Evolutionary conservation across 169 alveolate genomes (phyloP).

Genomic region (Plasmodium fragile): DNA sequence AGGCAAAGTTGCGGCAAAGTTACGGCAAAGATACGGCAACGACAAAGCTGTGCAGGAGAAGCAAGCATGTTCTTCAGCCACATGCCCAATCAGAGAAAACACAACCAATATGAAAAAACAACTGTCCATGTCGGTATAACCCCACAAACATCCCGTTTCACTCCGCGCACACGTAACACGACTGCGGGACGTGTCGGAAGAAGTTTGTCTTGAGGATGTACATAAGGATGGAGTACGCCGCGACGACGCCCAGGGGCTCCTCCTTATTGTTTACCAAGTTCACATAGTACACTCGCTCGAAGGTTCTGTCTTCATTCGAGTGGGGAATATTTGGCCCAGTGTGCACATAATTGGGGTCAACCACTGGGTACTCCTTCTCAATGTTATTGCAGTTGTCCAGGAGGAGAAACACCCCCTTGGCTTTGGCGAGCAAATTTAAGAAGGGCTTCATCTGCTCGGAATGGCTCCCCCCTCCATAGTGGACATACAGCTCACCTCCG

Average conservation of each 20-base stretch:
- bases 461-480: constrained; percentile 11
- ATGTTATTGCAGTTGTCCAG: constrained; percentile 67
- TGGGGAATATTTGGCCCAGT: background rate
- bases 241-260: constrained; percentile 8
- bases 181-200: constrained; percentile 64
- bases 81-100: background rate
- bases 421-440: constrained; percentile 36
- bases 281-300: constrained; percentile 56
- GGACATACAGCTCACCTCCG: constrained; percentile 20
- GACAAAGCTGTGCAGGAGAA: background rate
- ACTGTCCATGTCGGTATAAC: background rate
- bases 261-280: constrained; percentile 13
- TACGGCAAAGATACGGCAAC: background rate
- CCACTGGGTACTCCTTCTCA: constrained; percentile 26
- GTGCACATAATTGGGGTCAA: constrained; percentile 10
- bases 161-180: constrained; percentile 34
- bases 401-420: constrained; percentile 74
- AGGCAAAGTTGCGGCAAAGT: background rate
- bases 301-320: background rate
- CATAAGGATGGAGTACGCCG: constrained; percentile 53
- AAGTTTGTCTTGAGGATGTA: constrained; percentile 35
- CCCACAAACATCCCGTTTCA: background rate
- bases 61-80: background rate
- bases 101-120: too few species aligned
- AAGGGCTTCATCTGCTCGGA: constrained; percentile 21